Base-by-base conservation (phyloP, 495 filamentous ascomycete species). In the Letharia lupina region DNA sequence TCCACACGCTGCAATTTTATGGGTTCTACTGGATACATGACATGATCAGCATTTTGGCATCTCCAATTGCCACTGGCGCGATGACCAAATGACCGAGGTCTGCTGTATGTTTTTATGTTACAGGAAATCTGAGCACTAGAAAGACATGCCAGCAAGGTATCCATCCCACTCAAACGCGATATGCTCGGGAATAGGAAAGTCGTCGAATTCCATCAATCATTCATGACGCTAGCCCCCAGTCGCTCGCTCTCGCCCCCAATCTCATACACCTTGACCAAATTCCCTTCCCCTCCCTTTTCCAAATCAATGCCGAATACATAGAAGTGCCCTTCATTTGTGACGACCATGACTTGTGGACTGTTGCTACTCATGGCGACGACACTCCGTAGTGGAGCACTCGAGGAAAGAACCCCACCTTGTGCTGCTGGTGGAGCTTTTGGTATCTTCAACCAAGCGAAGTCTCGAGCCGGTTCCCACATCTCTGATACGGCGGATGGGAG, bases 361-460 rank as follows among this genome's bases (percentile, higher is more conserved):
- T 85, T 93, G 70, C 84, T 93, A 71, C 91, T 96, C 87, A 98
- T 91, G 10, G 95, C 94, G 47, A 98, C 94, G 39, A 98, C 95
- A 67, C 91, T 97, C 67, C 87, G 77, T 23, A 95, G 72, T 6
- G 83, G 83, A 2, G 79, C 79, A 20, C 63, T 64, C 52, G 67
- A 77, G 72, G 47, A 71, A 31, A 61, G 52, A 40, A 70, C 68
- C n/a, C 73, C 72, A 18, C 79, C 78, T 66, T 75, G 65, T 69
- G 68, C 75, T 7, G 78, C 67, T 33, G 71, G 70, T 40, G 72
- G 75, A 31, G 80, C 71, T 71, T 88, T 89, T n/a, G 94, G 94
- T 37, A 98, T 82, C 75, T 93, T 96, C 70, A 97, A 87, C 82
- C 90, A 96, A 2, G 94, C 94, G 76, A 98, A 98, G 74, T 98